Evolutionary conservation across 495 filamentous ascomycete genomes (phyloP).

Genomic region (Eremomyces bilateralis): DNA sequence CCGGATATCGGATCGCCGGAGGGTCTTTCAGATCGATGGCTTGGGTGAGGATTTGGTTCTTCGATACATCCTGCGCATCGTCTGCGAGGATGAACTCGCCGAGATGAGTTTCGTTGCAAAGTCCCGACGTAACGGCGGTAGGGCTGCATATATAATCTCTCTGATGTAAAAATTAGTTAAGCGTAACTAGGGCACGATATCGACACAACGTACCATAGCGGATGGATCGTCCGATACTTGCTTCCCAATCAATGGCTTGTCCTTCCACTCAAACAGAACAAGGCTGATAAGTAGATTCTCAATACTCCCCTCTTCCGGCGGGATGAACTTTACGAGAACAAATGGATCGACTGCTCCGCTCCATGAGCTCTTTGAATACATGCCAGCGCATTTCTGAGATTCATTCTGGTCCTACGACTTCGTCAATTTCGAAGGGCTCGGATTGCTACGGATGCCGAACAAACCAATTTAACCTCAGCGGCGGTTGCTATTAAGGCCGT

Average conservation of each 20-base stretch:
- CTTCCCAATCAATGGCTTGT: constrained; percentile 54
- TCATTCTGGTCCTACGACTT: constrained; percentile 43
- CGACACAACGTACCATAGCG: constrained; percentile 12
- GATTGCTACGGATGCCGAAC: too few species aligned
- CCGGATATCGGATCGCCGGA: constrained; percentile 50
- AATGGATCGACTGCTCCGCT: constrained; percentile 73
- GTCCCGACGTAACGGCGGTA: constrained; percentile 35
- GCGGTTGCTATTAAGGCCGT: constrained; percentile 8
- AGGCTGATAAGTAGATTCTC: constrained; percentile 60
- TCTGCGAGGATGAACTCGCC: constrained; percentile 68
- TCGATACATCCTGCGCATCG: constrained; percentile 45
- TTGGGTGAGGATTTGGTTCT: constrained; percentile 49
- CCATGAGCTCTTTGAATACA: constrained; percentile 87
- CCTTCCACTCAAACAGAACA: constrained; percentile 85
- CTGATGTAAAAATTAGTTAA: too few species aligned
- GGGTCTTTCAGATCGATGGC: constrained; percentile 66
- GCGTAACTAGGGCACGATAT: constrained; percentile 5
- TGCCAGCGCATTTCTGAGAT: constrained; percentile 73
- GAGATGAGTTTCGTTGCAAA: constrained; percentile 51
- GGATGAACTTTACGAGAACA: constrained; percentile 64
- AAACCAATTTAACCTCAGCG: constrained; percentile 12
- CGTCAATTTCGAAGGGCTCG: too few species aligned
- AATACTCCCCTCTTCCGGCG: constrained; percentile 27
- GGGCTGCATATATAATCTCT: constrained; percentile 60
- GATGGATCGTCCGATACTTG: constrained; percentile 4